A percentile compares a stretch with the other conserved stretches of the same genome.
Conservation (phyloP, 352 stramenopile species). For the Phytophthora vignae region DNA sequence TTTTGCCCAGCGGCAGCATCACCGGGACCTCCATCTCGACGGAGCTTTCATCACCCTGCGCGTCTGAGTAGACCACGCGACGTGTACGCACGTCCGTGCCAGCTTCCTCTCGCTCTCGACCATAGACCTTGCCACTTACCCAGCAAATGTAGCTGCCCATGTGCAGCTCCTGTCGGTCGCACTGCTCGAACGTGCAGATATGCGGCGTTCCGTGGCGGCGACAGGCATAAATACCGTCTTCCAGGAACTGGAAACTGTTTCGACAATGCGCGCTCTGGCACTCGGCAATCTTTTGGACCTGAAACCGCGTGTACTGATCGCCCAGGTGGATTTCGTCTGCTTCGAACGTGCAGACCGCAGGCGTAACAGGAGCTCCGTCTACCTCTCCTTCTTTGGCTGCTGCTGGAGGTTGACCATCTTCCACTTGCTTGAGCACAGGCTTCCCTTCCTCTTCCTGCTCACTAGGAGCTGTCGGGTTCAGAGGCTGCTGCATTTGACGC, state of each 20-base stretch:
- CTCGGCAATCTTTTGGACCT: constrained; percentile 47
- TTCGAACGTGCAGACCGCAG: constrained; percentile 44
- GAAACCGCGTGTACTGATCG: constrained; percentile 63
- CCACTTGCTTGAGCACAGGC: constrained; percentile 24
- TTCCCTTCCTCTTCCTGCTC: constrained; percentile 22
- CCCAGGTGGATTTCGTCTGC: constrained; percentile 68
- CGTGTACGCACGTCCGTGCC: constrained; percentile 72
- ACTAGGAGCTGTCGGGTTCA: constrained; percentile 2
- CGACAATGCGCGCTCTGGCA: constrained; percentile 52
- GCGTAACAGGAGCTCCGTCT: neutral
- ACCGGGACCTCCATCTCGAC: constrained; percentile 85
- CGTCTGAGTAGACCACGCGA: constrained; percentile 64
- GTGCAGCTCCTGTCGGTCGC: constrained; percentile 61
- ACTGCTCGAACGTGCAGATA: constrained; percentile 82
- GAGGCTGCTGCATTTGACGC: constrained; percentile 17
- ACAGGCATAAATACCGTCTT: constrained; percentile 81
- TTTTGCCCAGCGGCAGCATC: constrained; percentile 67
- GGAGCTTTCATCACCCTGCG: constrained; percentile 52
- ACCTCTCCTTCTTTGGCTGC: neutral
- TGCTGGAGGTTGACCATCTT: neutral
- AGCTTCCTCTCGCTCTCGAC: constrained; percentile 60
- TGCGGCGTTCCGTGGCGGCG: constrained; percentile 70
- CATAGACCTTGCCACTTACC: constrained; percentile 72
- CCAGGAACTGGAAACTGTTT: constrained; percentile 68
- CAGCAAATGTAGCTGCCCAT: constrained; percentile 74